Conservation (phyloP, 768 basidiomycete genomes). For the Collybia sordida region DNA sequence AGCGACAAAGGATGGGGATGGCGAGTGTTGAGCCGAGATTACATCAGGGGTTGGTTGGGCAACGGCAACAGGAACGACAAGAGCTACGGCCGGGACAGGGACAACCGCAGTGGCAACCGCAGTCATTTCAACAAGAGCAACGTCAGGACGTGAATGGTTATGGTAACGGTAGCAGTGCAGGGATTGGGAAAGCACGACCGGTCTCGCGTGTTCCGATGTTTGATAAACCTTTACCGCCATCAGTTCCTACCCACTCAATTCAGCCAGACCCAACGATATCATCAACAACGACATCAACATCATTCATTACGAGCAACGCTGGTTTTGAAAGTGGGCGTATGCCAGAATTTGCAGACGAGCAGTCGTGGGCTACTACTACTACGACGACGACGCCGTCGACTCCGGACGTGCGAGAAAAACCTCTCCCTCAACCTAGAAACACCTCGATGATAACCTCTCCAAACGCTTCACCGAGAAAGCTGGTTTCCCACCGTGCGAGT, state of each 20-base stretch:
- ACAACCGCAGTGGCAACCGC: too few relatives aligned
- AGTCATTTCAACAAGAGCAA: background rate
- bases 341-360: slow-evolving; percentile 13
- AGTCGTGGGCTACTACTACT: too few relatives aligned
- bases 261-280: background rate
- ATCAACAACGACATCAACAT: background rate
- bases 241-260: background rate
- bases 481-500: background rate
- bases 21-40: too few relatives aligned
- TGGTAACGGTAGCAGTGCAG: background rate
- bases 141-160: too few relatives aligned
- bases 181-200: slow-evolving; percentile 4
- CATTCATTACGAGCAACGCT: too few relatives aligned
- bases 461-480: background rate
- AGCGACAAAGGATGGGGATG: too few relatives aligned
- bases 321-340: too few relatives aligned
- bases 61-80: too few relatives aligned
- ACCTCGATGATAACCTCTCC: slow-evolving; percentile 4
- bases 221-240: slow-evolving; percentile 17
- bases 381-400: slow-evolving; percentile 12
- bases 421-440: slow-evolving; percentile 4
- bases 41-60: too few relatives aligned
- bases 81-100: too few relatives aligned
- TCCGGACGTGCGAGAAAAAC: slow-evolving; percentile 5
- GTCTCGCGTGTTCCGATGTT: slow-evolving; percentile 11